Base-by-base conservation (phyloP, 2,329 filamentous ascomycete species). In the Pestalotiopsis sp. region DNA sequence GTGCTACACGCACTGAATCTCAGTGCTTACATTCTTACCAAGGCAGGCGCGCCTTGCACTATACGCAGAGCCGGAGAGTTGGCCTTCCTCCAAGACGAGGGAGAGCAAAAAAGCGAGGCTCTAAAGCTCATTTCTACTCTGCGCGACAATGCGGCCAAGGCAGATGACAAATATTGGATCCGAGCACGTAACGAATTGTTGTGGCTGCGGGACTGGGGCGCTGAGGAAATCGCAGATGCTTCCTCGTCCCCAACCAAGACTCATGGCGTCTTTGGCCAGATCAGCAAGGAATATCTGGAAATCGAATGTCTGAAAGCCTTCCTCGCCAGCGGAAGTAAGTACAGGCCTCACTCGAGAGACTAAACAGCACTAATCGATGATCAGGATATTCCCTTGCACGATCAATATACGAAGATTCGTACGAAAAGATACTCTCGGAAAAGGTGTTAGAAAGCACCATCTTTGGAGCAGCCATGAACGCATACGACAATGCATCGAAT, bases 401-500 rank as follows among this genome's bases (percentile, higher is more conserved):
- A 66, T 89, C 88, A 38, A 82, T 94, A 17, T 89, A 90, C 65
- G 86, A 90, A 73, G 82, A 86, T 31, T 80, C 83, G 0, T 75
- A 80, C 1, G 82, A 87, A 20, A 79, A 77, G 3, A 85, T 86
- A 4, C 81, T 93, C 3, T 75, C 85, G 2, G 74, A 77, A 2
- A 78, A 85, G 3, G 77, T 84, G 6, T 80, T 93, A 1, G 87
- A 89, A 74, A 85, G 88, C 4, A 88, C 89, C 1, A 82, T 94
- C 9, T 81, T 92, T 57, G 83, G 84, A 1, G 85, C 89, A 61
- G 91, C 91, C 1, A 86, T 94, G 82, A 85, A 87, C 66, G 87
- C 91, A 3, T 96, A 94, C 75, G 93, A 96, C 75, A 93, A 93
- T 75, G 93, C 93, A 3, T 93, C 91, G 25, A 96, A 96, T 74